These are phyloP conservation scores for Tolypocladium guangdongense DNA, from an alignment of 2,329 filamentous ascomycete species.

Conservation along the genomic window DNA sequence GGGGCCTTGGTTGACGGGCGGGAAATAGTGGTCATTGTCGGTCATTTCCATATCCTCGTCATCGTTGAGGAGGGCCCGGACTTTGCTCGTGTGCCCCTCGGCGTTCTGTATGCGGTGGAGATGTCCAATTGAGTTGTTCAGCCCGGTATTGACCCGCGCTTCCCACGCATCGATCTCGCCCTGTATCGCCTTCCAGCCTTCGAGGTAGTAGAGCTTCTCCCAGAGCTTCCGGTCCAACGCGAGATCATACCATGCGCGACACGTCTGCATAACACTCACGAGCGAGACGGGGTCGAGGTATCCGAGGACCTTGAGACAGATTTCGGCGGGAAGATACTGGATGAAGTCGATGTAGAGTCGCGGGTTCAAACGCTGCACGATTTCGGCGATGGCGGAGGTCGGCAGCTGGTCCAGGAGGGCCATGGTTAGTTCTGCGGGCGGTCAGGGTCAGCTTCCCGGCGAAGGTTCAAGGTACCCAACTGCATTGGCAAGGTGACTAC, in stretches of 20 bases:
- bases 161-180: conserved; percentile 59
- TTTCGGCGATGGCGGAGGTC: conserved; percentile 66
- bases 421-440: conserved; percentile 61
- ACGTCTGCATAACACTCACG: conserved; percentile 67
- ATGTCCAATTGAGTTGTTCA: conserved; percentile 25
- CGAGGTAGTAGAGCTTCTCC: conserved; percentile 69
- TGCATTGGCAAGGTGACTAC: conserved; percentile 9
- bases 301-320: conserved; percentile 80
- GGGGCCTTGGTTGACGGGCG: conserved; percentile 12
- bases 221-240: conserved; percentile 78
- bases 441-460: not conserved
- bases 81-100: conserved; percentile 43
- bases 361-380: conserved; percentile 71
- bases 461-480: not conserved
- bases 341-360: conserved; percentile 91
- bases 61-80: conserved; percentile 38
- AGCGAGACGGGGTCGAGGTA: conserved; percentile 76
- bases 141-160: conserved; percentile 38
- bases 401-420: conserved; percentile 66
- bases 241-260: conserved; percentile 69
- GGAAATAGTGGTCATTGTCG: conserved; percentile 20
- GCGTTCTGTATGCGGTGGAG: conserved; percentile 33
- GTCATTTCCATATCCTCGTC: conserved; percentile 40
- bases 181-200: conserved; percentile 72
- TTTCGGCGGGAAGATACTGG: conserved; percentile 72